Base-by-base conservation (phyloP, 2,329 filamentous ascomycete genomes). In the Aureobasidium sp. region DNA sequence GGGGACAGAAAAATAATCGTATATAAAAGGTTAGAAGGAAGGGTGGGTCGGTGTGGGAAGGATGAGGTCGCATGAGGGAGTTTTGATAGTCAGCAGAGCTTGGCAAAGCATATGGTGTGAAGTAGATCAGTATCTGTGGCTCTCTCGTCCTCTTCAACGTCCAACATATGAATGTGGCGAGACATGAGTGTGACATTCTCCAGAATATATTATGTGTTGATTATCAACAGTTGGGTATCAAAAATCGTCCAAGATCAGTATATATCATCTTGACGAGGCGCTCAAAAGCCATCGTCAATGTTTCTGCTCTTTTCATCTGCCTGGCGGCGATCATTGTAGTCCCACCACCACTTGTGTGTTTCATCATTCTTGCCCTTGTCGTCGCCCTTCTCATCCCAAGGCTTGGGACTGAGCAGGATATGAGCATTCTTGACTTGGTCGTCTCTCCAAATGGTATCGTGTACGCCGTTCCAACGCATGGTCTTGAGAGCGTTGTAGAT, bases 401-500 rank as follows among this genome's bases (percentile, higher is more conserved):
- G 84, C 73, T 87, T 87, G 36, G 83, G 83, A 56, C 77, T 81
- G 61, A 87, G 69, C 44, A 87, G 81, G 67, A 84, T 86, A 70
- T 87, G 84, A 12, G 86, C 75, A 66, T 86, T 86, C 74, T 85
- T 86, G 24, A 86, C 81, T 66, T 79, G 70, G 20, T 81, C 78
- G 65, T 87, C 84, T 63, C 78, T 74, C 84, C 84, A 87, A 62
- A 87, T 85, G 32, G 76, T 73, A 66, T 81, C 76, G 67, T 86
- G 83, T 61, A 85, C 81, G 10, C 78, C 79, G 65, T 81, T 72
- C 75, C 76, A 79, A 61, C 83, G 72, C 70, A 85, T 63, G n/a
- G 83, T 84, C 74, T 84, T 85, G 55, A 86, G 72, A 46, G 83
- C 83, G 68, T 86, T 86, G 73, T 86, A 86, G 8, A 80, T 78